Evolutionary conservation across 1,284 basidiomycete genomes (phyloP).

Genomic region (Rhodotorula sp.): DNA sequence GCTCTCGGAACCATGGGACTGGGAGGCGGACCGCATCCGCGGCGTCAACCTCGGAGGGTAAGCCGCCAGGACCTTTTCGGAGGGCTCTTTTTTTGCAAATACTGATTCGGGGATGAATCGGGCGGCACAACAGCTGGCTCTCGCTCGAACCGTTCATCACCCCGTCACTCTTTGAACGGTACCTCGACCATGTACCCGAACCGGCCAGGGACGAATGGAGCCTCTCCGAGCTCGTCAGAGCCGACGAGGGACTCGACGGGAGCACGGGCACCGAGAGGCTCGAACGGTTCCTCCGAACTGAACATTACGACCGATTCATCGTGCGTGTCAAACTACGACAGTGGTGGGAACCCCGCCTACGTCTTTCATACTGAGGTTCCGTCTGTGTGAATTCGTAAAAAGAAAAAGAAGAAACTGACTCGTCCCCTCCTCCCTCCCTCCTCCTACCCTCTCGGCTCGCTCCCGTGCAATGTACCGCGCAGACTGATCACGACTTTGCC

Average conservation of each 20-base stretch:
- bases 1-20: constrained; percentile 79
- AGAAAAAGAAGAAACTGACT: neutral
- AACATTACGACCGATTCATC: constrained; percentile 79
- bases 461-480: neutral
- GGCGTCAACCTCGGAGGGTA: constrained; percentile 45
- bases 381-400: no score
- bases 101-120: no score
- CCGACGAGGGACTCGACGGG: neutral
- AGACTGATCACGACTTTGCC: constrained; percentile 81
- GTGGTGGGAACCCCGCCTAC: no score
- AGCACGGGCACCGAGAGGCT: constrained; percentile 48
- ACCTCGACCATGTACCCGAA: constrained; percentile 46
- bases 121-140: constrained; percentile 59
- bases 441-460: neutral
- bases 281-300: constrained; percentile 52
- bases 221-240: constrained; percentile 53
- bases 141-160: constrained; percentile 84
- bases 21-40: constrained; percentile 61
- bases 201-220: constrained; percentile 74
- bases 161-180: constrained; percentile 78
- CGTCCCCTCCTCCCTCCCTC: no score
- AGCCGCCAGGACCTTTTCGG: neutral
- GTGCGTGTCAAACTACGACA: constrained; percentile 10
- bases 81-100: no score
- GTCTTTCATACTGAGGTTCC: no score